Conservation (phyloP, 2,329 filamentous ascomycete genomes). For the Talaromyces sp. region DNA sequence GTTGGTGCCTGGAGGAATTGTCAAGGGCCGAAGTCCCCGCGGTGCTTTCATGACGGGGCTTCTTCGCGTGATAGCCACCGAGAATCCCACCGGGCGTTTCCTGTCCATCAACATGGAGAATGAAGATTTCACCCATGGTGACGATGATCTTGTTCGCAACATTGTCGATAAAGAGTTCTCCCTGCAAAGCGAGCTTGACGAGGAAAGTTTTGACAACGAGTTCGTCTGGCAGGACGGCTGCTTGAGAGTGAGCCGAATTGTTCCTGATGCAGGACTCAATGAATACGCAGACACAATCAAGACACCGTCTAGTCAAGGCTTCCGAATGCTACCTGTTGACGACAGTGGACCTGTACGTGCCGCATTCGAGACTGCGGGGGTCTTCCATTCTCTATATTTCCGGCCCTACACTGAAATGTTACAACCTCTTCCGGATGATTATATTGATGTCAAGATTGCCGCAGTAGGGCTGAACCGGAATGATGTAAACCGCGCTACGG, state of each 20-base stretch:
- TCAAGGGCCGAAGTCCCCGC: no score
- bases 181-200: neutral
- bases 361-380: neutral
- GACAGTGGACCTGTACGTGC: neutral
- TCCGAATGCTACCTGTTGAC: neutral
- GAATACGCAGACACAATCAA: no score
- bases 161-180: no score
- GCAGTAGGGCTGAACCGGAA: neutral
- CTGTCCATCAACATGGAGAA: no score
- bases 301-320: no score
- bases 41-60: no score
- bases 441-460: neutral
- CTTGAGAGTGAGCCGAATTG: neutral
- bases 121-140: no score
- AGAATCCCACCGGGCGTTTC: no score
- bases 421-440: neutral
- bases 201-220: neutral
- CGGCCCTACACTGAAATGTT: neutral
- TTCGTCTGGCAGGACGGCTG: neutral
- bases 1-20: no score
- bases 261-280: neutral
- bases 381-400: neutral
- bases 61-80: no score
- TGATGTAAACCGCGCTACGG: neutral
- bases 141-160: no score